Evolutionary conservation across 371 early-diverging fungal species (phyloP).

Genomic region (Syncephalastrum racemosum): DNA sequence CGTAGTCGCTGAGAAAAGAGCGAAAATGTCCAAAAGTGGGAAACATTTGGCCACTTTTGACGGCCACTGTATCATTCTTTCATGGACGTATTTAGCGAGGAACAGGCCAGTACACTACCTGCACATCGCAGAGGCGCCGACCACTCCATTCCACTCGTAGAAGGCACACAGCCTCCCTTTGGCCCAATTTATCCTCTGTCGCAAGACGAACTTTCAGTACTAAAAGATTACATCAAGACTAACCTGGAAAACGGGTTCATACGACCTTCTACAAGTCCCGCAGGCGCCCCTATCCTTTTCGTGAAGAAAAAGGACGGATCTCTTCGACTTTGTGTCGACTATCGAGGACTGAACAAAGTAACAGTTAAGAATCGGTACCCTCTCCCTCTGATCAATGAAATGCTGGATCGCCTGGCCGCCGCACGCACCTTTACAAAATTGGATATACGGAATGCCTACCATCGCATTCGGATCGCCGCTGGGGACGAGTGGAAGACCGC

Average conservation of each 20-base stretch:
- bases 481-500: conserved; percentile 16
- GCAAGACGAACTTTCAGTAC: conserved; percentile 18
- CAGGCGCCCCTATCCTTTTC: conserved; percentile 52
- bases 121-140: conserved; percentile 18
- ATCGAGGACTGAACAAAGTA: conserved; percentile 42
- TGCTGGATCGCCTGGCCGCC: conserved; percentile 9
- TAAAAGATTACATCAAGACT: conserved; percentile 22
- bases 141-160: conserved; percentile 17
- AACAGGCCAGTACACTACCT: conserved; percentile 19
- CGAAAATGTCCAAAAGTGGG: no score
- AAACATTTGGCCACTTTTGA: no score
- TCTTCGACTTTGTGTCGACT: conserved; percentile 41
- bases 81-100: no score
- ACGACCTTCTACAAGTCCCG: conserved; percentile 42
- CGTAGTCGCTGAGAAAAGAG: no score
- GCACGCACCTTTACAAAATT: conserved; percentile 34
- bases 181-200: conserved; percentile 34
- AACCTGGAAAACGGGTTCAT: no score
- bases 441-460: conserved; percentile 38
- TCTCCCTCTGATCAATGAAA: no score
- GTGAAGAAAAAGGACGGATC: conserved; percentile 54
- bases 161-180: conserved; percentile 22
- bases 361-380: conserved; percentile 45
- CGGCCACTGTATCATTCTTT: no score
- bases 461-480: conserved; percentile 25